A percentile compares a stretch with the other conserved stretches of the same genome.
These are phyloP conservation scores for Pelargonium fulgidum DNA, from an alignment of 441 rosid species.

Conservation along the genomic window DNA sequence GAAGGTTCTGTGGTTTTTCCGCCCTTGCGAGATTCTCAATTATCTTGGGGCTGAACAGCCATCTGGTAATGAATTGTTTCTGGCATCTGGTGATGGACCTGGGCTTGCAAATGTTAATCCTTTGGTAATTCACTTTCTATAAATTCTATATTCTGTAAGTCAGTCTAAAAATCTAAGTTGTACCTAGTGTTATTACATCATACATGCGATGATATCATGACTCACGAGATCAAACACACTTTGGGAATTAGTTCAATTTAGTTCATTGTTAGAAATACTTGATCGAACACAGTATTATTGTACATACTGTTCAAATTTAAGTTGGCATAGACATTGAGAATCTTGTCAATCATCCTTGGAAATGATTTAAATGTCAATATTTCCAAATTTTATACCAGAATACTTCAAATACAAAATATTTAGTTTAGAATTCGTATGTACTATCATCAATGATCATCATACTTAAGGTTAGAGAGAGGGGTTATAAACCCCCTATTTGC, in stretches of 20 bases:
- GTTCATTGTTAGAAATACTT: too few relatives aligned
- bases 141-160: background rate
- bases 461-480: too few relatives aligned
- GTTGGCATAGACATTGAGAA: too few relatives aligned
- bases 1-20: slow-evolving; percentile 77
- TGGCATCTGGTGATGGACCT: slow-evolving; percentile 75
- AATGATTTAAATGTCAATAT: too few relatives aligned
- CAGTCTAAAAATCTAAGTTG: background rate
- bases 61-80: slow-evolving; percentile 55
- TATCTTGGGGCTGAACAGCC: slow-evolving; percentile 34
- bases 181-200: background rate
- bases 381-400: too few relatives aligned
- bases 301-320: too few relatives aligned
- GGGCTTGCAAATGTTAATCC: slow-evolving; percentile 68
- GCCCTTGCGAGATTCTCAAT: slow-evolving; percentile 49
- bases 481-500: too few relatives aligned
- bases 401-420: too few relatives aligned
- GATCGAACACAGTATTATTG: too few relatives aligned
- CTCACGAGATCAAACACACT: background rate
- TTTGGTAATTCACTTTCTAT: slow-evolving; percentile 51
- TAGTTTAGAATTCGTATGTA: too few relatives aligned
- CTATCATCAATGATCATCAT: too few relatives aligned
- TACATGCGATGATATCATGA: background rate
- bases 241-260: background rate
- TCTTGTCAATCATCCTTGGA: too few relatives aligned